Percentiles rank a stretch among this genome's conserved stretches.
phyloP scores from a whole-genome alignment of 2,329 filamentous ascomycete genomes.

The Alternaria gansuensis region DNA sequence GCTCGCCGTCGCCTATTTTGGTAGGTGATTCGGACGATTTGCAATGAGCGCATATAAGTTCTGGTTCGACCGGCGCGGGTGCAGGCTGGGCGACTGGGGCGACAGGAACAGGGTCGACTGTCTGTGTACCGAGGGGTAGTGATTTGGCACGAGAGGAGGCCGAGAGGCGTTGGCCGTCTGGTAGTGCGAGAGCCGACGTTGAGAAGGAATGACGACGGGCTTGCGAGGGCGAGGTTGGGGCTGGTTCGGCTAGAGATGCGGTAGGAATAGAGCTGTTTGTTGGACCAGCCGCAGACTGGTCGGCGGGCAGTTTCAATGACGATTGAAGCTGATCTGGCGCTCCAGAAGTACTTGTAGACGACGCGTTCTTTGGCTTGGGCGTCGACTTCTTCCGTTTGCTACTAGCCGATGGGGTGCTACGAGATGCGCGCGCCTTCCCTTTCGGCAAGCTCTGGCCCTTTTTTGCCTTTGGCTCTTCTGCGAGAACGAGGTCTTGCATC shows the following conservation, averaged over 20 bases:
- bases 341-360: constrained; percentile 27
- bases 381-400: constrained; percentile 54
- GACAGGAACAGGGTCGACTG: constrained; percentile 25
- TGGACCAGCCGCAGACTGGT: constrained; percentile 27
- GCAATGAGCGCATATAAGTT: constrained; percentile 65
- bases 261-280: constrained; percentile 13
- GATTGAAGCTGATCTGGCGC: constrained; percentile 46
- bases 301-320: constrained; percentile 46
- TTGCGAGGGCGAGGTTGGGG: constrained; percentile 18
- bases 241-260: constrained; percentile 20
- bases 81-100: constrained; percentile 16
- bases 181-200: constrained; percentile 17
- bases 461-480: constrained; percentile 47
- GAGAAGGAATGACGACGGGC: constrained; percentile 48
- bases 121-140: constrained; percentile 41
- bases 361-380: constrained; percentile 44
- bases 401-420: constrained; percentile 43
- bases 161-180: constrained; percentile 12
- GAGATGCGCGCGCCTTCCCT: constrained; percentile 56
- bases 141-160: constrained; percentile 39
- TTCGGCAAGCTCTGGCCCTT: constrained; percentile 57
- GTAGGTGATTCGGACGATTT: constrained; percentile 64
- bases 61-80: constrained; percentile 38
- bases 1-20: constrained; percentile 62
- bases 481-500: constrained; percentile 20